Evolutionary conservation across 805 yeast genomes (phyloP), one percentile per base, ranked within the genome.

Genomic region (Metschnikowia similis): DNA sequence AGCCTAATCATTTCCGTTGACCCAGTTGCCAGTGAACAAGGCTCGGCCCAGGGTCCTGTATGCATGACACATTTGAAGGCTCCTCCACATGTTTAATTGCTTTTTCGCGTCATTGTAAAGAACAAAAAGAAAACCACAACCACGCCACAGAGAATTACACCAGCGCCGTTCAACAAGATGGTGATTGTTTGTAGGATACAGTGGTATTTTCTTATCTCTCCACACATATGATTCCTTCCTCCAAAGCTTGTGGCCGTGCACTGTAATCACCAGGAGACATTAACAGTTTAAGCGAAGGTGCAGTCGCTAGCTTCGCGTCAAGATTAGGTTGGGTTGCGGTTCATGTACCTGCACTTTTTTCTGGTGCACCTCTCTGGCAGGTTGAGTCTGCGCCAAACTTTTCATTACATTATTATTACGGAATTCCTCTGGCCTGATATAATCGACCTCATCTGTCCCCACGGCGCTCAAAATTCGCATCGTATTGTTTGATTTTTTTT

Each of bases 251-350:
- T 21, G 21, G 21, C 21, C 21, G 21, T 4, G 21, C 21, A 21
- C 21, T 21, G 21, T 4, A 21, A 21, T 3, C 5, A 21, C 21
- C 21, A 21, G 21, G 21, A 39, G 30, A 28, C 34, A 39, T 39
- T 21, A 39, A 11, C 34, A 39, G 34, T 21, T 26, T 32, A 41
- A 41, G 45, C 45, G 45, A 41, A 27, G 16, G 34, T 41, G 37
- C 45, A 29, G 35, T 41, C 29, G 45, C 30, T 26, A 32, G 37
- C 36, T 34, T 41, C 37, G 37, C 45, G 36, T 31, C 35, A 30
- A 41, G 45, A 41, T 41, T 41, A 41, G 27, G 45, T 41, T 41
- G 31, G 27, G 45, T 32, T 31, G 31, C 37, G 37, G 44, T 26
- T 41, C 41, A 30, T 41, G 45, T 41, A 17, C 30, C 6, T 41